Conservation (phyloP, 805 yeast genomes). For the Metschnikowia cerradonensis region DNA sequence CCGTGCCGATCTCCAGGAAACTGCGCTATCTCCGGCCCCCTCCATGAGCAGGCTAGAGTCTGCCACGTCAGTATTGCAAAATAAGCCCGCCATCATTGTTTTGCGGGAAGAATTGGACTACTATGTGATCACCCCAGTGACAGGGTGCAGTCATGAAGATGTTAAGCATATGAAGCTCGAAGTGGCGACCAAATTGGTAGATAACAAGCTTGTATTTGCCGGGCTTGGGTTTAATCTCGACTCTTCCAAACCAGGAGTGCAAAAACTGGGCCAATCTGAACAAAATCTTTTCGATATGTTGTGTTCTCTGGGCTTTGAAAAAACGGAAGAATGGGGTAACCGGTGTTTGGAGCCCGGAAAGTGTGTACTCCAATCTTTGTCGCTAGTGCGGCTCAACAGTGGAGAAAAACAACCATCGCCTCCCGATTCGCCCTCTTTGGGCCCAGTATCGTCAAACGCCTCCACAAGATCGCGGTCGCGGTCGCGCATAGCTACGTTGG, state of each 20-base stretch:
- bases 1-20: conserved; percentile 47
- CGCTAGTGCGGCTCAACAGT: conserved; percentile 57
- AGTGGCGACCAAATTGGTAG: conserved; percentile 64
- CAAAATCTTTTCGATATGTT: conserved; percentile 93
- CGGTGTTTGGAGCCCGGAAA: conserved; percentile 83
- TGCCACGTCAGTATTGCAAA: conserved; percentile 63
- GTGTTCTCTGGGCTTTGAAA: conserved; percentile 77
- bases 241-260: conserved; percentile 33
- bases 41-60: conserved; percentile 19
- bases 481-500: conserved; percentile 56
- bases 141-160: conserved; percentile 51
- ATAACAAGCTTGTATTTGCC: conserved; percentile 61
- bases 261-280: conserved; percentile 79
- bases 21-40: conserved; percentile 32
- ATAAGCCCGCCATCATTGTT: conserved; percentile 87
- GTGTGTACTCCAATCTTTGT: conserved; percentile 81
- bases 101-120: conserved; percentile 91
- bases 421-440: conserved; percentile 41
- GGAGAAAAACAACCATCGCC: conserved; percentile 31
- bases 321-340: conserved; percentile 77
- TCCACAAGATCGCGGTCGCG: conserved; percentile 32
- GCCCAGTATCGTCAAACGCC: conserved; percentile 42
- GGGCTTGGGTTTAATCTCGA: conserved; percentile 63
- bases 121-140: conserved; percentile 77
- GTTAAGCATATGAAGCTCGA: conserved; percentile 66